A percentile compares a stretch with the other conserved stretches of the same genome.
Evolutionary conservation across 1,284 basidiomycete genomes (phyloP).

Genomic region (Prillingera fragicola): DNA sequence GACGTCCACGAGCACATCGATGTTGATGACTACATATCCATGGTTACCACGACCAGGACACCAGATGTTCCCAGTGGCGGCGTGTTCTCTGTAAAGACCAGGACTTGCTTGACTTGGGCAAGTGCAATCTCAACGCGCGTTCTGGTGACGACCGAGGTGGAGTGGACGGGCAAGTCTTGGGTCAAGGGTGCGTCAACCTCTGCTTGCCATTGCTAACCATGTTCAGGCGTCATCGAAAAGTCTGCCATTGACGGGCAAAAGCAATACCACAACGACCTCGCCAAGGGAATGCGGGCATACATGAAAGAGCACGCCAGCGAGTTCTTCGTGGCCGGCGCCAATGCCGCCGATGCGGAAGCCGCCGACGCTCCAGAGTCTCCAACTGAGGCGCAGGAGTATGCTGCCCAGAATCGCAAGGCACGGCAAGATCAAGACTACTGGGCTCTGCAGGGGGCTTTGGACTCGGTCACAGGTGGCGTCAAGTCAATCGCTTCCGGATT

Average conservation of each 20-base stretch:
- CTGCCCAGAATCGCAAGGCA: slow-evolving; percentile 25
- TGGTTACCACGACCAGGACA: slow-evolving; percentile 82
- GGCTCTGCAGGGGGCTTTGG: slow-evolving; percentile 75
- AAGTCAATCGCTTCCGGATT: slow-evolving; percentile 63
- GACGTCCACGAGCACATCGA: slow-evolving; percentile 80
- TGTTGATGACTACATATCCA: slow-evolving; percentile 75
- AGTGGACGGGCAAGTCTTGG: slow-evolving; percentile 95
- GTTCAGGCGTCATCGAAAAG: slow-evolving; percentile 81
- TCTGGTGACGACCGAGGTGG: slow-evolving; percentile 82
- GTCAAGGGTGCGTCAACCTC: slow-evolving; percentile 68
- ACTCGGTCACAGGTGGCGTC: slow-evolving; percentile 67
- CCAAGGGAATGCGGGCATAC: slow-evolving; percentile 77
- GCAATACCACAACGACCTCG: slow-evolving; percentile 76
- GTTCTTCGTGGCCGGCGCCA: slow-evolving; percentile 75
- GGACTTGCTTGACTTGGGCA: slow-evolving; percentile 93
- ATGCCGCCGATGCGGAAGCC: slow-evolving; percentile 15
- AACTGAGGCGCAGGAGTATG: slow-evolving; percentile 42
- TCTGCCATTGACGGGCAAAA: slow-evolving; percentile 93
- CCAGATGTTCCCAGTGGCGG: slow-evolving; percentile 92
- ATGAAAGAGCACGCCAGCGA: slow-evolving; percentile 82
- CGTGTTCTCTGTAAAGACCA: slow-evolving; percentile 87
- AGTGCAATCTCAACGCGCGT: slow-evolving; percentile 69
- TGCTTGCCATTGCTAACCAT: neutral
- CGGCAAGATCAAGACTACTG: slow-evolving; percentile 49
- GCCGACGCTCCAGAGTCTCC: slow-evolving; percentile 6